A percentile compares a stretch with the other conserved stretches of the same genome.
phyloP scores from a whole-genome alignment of 768 basidiomycete species.

The Hysterangium stoloniferum region DNA sequence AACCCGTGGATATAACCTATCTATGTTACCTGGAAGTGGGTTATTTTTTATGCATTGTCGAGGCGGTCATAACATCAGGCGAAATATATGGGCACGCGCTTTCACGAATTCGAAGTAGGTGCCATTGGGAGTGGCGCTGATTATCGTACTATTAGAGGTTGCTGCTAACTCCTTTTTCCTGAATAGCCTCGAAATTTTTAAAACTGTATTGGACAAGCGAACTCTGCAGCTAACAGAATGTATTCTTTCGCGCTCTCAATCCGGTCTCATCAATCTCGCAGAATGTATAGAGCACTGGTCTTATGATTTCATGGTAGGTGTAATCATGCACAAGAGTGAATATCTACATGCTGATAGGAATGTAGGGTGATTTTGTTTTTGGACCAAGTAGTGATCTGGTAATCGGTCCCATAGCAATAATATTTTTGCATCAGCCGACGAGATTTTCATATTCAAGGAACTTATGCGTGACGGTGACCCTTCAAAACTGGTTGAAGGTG shows the following conservation, averaged over 20 bases:
- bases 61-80: too few relatives aligned
- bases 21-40: too few relatives aligned
- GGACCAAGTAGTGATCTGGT: constrained; percentile 15
- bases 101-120: too few relatives aligned
- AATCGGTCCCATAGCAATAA: not conserved
- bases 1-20: too few relatives aligned
- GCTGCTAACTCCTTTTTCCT: too few relatives aligned
- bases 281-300: constrained; percentile 20
- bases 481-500: constrained; percentile 11
- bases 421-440: not conserved
- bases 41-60: too few relatives aligned
- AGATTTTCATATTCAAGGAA: not conserved
- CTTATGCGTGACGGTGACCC: constrained; percentile 22
- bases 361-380: constrained; percentile 22
- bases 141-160: too few relatives aligned
- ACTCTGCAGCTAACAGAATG: not conserved
- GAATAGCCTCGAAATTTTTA: not conserved
- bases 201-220: not conserved
- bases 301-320: constrained; percentile 22
- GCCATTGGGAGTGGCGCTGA: too few relatives aligned
- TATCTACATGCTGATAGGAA: not conserved
- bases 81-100: too few relatives aligned
- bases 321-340: not conserved
- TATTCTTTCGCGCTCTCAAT: not conserved
- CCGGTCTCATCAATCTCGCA: constrained; percentile 13